Conservation (phyloP, 306 rosid genomes). For the Medicago lupulina region DNA sequence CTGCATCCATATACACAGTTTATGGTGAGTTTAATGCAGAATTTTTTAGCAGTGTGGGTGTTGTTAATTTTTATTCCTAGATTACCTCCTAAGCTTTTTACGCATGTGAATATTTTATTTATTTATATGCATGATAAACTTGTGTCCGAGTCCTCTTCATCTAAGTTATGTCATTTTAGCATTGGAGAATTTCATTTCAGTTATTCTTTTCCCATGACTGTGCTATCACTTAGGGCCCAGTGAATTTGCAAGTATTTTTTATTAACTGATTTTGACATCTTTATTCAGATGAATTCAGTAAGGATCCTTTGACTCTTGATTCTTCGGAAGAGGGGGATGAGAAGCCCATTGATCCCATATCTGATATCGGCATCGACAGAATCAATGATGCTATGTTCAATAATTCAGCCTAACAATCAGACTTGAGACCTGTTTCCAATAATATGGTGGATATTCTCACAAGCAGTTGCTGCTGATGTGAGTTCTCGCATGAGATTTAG, state of each 20-base stretch:
- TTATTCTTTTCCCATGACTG: conserved; percentile 4
- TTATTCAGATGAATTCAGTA: conserved; percentile 77
- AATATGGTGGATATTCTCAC: conserved; percentile 6
- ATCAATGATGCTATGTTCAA: conserved; percentile 79
- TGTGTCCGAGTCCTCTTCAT: neutral
- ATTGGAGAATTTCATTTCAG: conserved; percentile 31
- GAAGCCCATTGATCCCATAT: conserved; percentile 76
- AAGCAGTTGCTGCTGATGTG: conserved; percentile 21
- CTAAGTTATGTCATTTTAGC: conserved; percentile 7
- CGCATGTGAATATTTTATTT: conserved; percentile 1
- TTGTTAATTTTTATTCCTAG: conserved; percentile 14
- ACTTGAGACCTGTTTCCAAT: conserved; percentile 9
- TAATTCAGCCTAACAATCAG: conserved; percentile 31
- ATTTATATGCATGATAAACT: neutral
- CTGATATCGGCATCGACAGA: conserved; percentile 65
- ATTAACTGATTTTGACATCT: conserved; percentile 14
- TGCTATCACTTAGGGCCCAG: neutral
- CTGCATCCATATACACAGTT: conserved; percentile 65
- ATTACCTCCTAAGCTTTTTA: conserved; percentile 15
- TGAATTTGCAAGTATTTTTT: conserved; percentile 22
- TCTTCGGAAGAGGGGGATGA: conserved; percentile 53
- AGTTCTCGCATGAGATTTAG: neutral
- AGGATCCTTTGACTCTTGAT: conserved; percentile 61
- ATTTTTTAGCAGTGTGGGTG: neutral
- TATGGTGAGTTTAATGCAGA: conserved; percentile 63